Percentiles rank a stretch among this genome's conserved stretches.
Conservation (phyloP, 768 basidiomycete species). For the Vararia minispora region DNA sequence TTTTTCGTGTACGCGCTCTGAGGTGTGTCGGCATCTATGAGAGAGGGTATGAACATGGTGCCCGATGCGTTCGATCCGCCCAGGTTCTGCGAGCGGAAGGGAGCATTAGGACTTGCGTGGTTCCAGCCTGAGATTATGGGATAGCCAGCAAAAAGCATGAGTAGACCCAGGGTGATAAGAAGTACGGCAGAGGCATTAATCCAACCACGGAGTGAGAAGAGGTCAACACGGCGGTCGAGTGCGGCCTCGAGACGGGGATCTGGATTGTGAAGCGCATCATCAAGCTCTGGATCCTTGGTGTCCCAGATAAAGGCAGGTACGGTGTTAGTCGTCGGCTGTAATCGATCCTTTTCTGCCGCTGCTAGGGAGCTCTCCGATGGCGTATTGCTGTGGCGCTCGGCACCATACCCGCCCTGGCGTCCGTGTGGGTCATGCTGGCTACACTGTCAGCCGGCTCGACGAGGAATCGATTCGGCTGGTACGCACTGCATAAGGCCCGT, state of each 20-base stretch:
- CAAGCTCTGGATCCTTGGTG: slow-evolving; percentile 70
- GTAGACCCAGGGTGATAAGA: slow-evolving; percentile 52
- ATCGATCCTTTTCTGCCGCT: slow-evolving; percentile 26
- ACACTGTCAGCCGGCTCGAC: background rate
- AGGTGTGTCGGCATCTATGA: slow-evolving; percentile 78
- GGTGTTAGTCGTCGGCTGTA: slow-evolving; percentile 41
- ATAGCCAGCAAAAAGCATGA: slow-evolving; percentile 80
- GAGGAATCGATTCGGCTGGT: background rate
- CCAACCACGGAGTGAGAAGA: slow-evolving; percentile 81
- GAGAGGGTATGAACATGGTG: slow-evolving; percentile 55
- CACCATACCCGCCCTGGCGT: slow-evolving; percentile 31
- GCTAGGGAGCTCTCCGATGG: slow-evolving; percentile 33
- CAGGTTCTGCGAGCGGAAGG: too few relatives aligned
- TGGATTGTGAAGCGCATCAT: slow-evolving; percentile 85
- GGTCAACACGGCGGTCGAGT: slow-evolving; percentile 46
- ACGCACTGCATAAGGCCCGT: slow-evolving; percentile 79
- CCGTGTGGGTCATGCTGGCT: slow-evolving; percentile 47
- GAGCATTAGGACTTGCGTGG: too few relatives aligned
- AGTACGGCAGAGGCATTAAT: slow-evolving; percentile 66
- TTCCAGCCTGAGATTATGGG: slow-evolving; percentile 61
- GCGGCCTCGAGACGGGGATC: slow-evolving; percentile 62
- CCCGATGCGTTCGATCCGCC: slow-evolving; percentile 83
- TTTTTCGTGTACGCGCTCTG: slow-evolving; percentile 38
- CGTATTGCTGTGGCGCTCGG: slow-evolving; percentile 47
- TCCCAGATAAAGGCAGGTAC: slow-evolving; percentile 72